Conservation (phyloP, 495 filamentous ascomycete species). For the Massariosphaeria phaeospora region DNA sequence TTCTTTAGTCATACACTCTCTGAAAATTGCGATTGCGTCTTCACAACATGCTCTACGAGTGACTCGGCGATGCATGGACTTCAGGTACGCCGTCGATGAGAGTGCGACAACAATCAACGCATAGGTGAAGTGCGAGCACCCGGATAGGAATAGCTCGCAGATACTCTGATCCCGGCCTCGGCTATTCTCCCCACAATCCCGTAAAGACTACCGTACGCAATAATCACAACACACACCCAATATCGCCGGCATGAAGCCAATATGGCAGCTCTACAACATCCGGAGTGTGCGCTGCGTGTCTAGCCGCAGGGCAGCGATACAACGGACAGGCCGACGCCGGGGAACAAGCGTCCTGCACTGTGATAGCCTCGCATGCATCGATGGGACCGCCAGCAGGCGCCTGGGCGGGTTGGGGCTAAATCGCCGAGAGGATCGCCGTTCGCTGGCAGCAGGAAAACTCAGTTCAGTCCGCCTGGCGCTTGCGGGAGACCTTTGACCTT, state of each 20-base stretch:
- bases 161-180: constrained; percentile 8
- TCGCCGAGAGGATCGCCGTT: no score
- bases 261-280: background rate
- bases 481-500: no score
- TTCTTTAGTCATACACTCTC: background rate
- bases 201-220: background rate
- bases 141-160: background rate
- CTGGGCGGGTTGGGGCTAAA: background rate
- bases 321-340: background rate
- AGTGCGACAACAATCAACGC: background rate
- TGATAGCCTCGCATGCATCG: background rate
- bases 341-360: background rate
- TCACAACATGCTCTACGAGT: background rate
- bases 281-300: background rate
- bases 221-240: no score
- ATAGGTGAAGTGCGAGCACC: constrained; percentile 2
- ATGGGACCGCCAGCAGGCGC: background rate
- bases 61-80: no score
- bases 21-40: background rate
- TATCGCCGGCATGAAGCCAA: no score
- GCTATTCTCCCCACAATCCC: constrained; percentile 9
- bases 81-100: no score
- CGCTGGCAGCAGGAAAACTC: no score
- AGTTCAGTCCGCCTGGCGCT: no score
- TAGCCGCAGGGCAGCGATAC: background rate